Base-by-base conservation (phyloP, 2,329 filamentous ascomycete genomes). In the Xylaria sp. region DNA sequence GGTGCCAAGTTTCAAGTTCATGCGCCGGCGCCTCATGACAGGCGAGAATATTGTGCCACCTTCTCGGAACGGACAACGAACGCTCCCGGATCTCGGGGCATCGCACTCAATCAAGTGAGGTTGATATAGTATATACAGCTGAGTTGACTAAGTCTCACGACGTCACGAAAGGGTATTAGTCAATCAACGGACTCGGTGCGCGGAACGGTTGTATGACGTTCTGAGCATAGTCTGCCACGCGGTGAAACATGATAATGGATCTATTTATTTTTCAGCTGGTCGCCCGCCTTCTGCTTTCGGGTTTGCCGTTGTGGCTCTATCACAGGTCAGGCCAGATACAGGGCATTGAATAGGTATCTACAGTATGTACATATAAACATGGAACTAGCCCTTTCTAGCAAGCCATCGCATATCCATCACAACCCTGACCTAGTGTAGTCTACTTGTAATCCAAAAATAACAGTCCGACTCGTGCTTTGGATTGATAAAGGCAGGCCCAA, bases 31-130 rank as follows among this genome's bases (percentile, higher is more conserved):
- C 9, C 30, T 41, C 23, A 36, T 41, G 20, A 13, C 41, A 15
- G 32, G 50, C 41, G 9, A 36, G 30, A 55, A 46, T 55, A 46
- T 45, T 20, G 55, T 46, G 53, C 34, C 53, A 53, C 18, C 39
- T 41, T 41, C 39, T 45, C 8, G 20, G 34, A 60, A 41, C 55
- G 13, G 18, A 41, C n/a, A 50, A 48, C 23, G 10, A 48, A 28
- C 12, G n/a, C 36, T 25, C 28, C 7, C 18, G 8, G 32, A 3
- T 39, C 18, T 50, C 39, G 36, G 5, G 13, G 13, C 25, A 43
- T 45, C 13, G n/a, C 34, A 45, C 9, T 28, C 34, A 41, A 41
- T 5, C 23, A 41, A 25, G 15, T 12, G 20, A 30, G 5, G 15
- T 56, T 41, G 3, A 3, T 36, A 53, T 1, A 28, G 6, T 50